Evolutionary conservation across 257 asterid genomes (phyloP).

Genomic region (Parsonsia alboflavescens): DNA sequence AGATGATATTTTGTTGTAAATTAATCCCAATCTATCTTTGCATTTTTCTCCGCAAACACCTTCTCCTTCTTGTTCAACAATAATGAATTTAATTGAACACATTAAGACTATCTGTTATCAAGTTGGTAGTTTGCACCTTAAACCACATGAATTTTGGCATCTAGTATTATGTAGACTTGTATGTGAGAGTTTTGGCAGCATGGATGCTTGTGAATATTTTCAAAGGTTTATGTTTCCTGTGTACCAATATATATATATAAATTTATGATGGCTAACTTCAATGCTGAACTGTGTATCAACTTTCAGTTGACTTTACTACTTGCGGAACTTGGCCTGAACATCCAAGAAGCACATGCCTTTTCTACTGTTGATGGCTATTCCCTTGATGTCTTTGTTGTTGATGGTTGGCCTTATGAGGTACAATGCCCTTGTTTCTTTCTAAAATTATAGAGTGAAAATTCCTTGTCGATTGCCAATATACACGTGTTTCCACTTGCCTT

Average conservation of each 20-base stretch:
- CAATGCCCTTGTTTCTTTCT: conserved; percentile 11
- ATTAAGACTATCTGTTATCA: not conserved
- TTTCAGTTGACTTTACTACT: conserved; percentile 91
- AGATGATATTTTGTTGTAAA: not conserved
- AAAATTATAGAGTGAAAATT: not conserved
- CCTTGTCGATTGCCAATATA: not conserved
- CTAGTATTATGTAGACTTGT: not conserved
- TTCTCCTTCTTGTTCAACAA: not conserved
- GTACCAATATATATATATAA: conserved; percentile 12
- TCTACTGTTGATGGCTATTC: conserved; percentile 95
- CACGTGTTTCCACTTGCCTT: not conserved
- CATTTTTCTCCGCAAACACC: not conserved
- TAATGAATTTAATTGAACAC: not conserved
- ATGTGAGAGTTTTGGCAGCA: not conserved
- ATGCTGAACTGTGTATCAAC: conserved; percentile 20
- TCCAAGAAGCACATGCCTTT: conserved; percentile 98
- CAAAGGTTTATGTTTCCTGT: not conserved
- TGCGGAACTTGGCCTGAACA: conserved; percentile 89
- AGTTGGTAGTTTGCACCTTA: not conserved
- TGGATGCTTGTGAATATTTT: not conserved
- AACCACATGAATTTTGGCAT: not conserved
- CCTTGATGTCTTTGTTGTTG: conserved; percentile 93
- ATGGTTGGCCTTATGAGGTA: conserved; percentile 97
- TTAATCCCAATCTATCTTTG: too few species aligned
- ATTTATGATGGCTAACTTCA: not conserved